Evolutionary conservation across 805 yeast genomes (phyloP).

Genomic region (Metschnikowia bowlesiae): DNA sequence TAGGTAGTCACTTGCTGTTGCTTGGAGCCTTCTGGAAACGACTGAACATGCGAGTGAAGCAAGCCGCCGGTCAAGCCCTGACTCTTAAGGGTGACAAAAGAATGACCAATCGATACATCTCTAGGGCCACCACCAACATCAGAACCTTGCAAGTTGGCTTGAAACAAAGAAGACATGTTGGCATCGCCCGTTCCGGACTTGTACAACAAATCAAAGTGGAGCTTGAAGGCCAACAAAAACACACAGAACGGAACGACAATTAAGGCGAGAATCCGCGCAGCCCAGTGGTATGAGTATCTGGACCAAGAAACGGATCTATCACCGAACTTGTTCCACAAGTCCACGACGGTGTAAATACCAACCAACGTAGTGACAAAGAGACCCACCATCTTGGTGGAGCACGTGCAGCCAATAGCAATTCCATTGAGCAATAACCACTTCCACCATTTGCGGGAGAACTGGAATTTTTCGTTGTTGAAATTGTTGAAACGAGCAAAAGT

Average conservation of each 20-base stretch:
- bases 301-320: conserved; percentile 51
- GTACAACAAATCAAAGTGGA: conserved; percentile 69
- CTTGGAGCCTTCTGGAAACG: conserved; percentile 45
- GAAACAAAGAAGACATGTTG: conserved; percentile 75
- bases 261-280: conserved; percentile 58
- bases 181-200: conserved; percentile 82
- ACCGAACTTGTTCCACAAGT: conserved; percentile 81
- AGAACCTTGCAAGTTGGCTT: conserved; percentile 68
- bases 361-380: conserved; percentile 81
- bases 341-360: conserved; percentile 85
- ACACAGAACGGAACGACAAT: conserved; percentile 60
- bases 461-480: conserved; percentile 40
- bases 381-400: conserved; percentile 97
- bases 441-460: conserved; percentile 84
- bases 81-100: conserved; percentile 37
- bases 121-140: conserved; percentile 66
- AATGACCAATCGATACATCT: conserved; percentile 54
- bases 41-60: conserved; percentile 44
- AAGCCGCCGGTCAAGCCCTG: conserved; percentile 44
- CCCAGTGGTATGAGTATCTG: conserved; percentile 59
- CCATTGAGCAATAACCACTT: conserved; percentile 86
- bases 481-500: conserved; percentile 70
- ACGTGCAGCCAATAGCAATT: conserved; percentile 78
- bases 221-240: conserved; percentile 63
- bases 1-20: conserved; percentile 47